Conservation (phyloP, 1,139 yeast genomes). For the Nakaseomyces glabratus region DNA sequence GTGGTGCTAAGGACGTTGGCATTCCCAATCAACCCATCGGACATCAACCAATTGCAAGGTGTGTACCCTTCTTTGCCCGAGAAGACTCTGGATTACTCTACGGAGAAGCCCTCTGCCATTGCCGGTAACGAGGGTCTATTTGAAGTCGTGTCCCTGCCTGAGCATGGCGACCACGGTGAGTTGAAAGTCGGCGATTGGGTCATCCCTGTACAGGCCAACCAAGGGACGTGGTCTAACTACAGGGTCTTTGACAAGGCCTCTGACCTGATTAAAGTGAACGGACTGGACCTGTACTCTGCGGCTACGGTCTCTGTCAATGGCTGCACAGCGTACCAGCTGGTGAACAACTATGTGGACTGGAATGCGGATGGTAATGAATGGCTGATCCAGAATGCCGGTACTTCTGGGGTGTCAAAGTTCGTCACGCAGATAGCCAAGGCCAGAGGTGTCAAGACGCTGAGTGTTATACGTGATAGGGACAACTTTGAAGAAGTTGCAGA, state of each 20-base stretch:
- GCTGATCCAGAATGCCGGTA: slow-evolving; percentile 95
- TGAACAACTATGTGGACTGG: slow-evolving; percentile 58
- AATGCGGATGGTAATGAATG: slow-evolving; percentile 59
- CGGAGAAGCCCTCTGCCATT: slow-evolving; percentile 57
- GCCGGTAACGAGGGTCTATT: slow-evolving; percentile 94
- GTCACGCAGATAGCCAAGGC: slow-evolving; percentile 80
- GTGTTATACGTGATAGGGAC: slow-evolving; percentile 80
- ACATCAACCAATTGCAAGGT: slow-evolving; percentile 85
- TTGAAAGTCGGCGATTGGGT: slow-evolving; percentile 81
- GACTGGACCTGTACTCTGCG: slow-evolving; percentile 43
- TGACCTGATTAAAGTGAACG: slow-evolving; percentile 45
- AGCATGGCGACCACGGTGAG: slow-evolving; percentile 33
- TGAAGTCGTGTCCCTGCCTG: slow-evolving; percentile 70
- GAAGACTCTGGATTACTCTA: slow-evolving; percentile 45
- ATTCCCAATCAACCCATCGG: slow-evolving; percentile 89
- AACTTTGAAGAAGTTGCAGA: slow-evolving; percentile 47
- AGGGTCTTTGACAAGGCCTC: slow-evolving; percentile 44
- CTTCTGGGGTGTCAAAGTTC: slow-evolving; percentile 90
- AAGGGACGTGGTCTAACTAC: slow-evolving; percentile 94
- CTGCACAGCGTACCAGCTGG: slow-evolving; percentile 83
- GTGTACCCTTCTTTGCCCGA: slow-evolving; percentile 80
- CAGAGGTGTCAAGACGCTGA: slow-evolving; percentile 72
- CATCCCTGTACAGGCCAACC: slow-evolving; percentile 70
- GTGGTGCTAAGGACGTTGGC: slow-evolving; percentile 46
- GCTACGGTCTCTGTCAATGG: slow-evolving; percentile 92